Conservation (phyloP, 2,329 filamentous ascomycete species). For the Talaromyces amestolkiae region DNA sequence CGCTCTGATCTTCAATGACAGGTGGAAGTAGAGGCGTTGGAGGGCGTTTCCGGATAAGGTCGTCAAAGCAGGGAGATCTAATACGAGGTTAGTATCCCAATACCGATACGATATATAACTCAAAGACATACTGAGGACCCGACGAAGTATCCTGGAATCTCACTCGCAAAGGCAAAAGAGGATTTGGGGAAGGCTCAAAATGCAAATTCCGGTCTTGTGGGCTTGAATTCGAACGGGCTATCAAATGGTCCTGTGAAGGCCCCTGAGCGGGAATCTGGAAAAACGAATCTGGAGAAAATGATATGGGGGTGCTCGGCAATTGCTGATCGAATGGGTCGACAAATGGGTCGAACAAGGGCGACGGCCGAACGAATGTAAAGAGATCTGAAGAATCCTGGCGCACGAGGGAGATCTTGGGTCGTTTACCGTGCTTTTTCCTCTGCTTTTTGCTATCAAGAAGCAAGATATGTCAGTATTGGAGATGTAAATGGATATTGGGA, state of each 20-base stretch:
- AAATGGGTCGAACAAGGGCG: slow-evolving; percentile 1
- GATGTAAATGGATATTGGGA: not conserved
- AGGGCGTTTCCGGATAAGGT: not conserved
- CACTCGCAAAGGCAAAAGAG: not conserved
- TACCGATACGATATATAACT: not conserved
- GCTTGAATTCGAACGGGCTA: not conserved
- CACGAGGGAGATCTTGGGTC: not conserved
- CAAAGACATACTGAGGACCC: not conserved
- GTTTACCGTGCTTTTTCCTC: not conserved
- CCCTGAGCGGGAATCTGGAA: not conserved
- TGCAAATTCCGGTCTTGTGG: not conserved
- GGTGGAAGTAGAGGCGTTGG: not conserved
- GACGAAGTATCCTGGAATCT: not conserved
- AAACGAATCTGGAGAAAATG: not conserved
- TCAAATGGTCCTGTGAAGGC: not conserved
- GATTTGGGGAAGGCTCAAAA: not conserved
- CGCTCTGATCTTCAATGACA: not conserved
- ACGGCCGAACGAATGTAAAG: not conserved
- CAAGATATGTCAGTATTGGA: not conserved
- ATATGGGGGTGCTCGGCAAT: not conserved
- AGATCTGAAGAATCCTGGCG: not conserved
- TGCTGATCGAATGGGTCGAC: not conserved
- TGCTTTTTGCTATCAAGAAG: not conserved
- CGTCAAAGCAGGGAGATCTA: not conserved
- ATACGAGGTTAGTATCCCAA: not conserved